A percentile compares a stretch with the other conserved stretches of the same genome.
Evolutionary conservation across 768 basidiomycete genomes (phyloP).

Genomic region (Leucosporidium creatinivorum): DNA sequence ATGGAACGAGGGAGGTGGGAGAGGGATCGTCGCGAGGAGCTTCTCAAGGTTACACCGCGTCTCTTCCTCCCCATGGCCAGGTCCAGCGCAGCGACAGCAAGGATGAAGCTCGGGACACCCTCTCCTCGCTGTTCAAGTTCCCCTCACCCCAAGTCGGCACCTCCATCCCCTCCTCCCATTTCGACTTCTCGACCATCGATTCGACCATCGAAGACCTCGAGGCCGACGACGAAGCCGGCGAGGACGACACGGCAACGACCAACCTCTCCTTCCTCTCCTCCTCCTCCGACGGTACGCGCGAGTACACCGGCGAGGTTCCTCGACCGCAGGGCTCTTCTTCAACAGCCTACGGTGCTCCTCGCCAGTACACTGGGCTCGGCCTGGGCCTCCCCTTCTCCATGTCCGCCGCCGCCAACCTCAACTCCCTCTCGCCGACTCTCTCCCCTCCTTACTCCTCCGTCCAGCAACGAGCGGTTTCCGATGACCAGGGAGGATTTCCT

Average conservation of each 20-base stretch:
- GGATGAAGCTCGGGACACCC: constrained; percentile 14
- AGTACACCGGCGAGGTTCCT: neutral
- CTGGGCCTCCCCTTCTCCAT: constrained; percentile 34
- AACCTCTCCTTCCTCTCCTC: neutral
- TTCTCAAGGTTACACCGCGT: too few species aligned
- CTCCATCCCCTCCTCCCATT: too few species aligned
- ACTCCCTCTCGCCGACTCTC: constrained; percentile 10
- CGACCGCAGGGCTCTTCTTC: neutral
- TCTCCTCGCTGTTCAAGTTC: constrained; percentile 10
- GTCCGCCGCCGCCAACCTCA: constrained; percentile 25
- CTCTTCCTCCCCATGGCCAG: too few species aligned
- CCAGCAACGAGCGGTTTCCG: constrained; percentile 11
- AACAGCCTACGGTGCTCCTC: neutral
- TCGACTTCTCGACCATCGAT: neutral
- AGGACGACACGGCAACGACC: constrained; percentile 7
- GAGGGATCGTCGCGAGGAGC: too few species aligned
- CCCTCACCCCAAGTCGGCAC: constrained; percentile 12
- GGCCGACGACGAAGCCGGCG: neutral
- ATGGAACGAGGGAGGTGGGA: too few species aligned
- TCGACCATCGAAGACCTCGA: neutral
- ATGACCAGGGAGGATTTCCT: neutral
- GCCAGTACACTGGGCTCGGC: constrained; percentile 25
- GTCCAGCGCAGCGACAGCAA: neutral
- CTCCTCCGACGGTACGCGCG: neutral
- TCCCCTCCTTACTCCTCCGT: constrained; percentile 3